These are phyloP conservation scores for Colletotrichum caudatum DNA, from an alignment of 2,329 filamentous ascomycete genomes.

Conservation along the genomic window DNA sequence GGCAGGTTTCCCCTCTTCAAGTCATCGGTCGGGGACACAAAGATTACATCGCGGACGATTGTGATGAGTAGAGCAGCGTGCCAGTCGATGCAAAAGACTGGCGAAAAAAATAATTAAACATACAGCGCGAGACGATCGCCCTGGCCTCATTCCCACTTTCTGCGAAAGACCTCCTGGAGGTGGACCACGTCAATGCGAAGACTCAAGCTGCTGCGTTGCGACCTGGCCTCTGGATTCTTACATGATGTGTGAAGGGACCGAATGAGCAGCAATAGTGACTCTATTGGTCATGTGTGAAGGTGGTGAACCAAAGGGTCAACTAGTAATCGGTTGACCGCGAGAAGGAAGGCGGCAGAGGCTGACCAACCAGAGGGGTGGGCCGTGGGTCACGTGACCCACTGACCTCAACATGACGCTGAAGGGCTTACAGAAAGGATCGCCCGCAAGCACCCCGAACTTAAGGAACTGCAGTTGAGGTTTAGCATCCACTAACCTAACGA, in stretches of 20 bases:
- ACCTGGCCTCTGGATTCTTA: not conserved
- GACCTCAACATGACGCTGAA: not conserved
- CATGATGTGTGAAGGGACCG: too few relatives aligned
- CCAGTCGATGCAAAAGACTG: too few relatives aligned
- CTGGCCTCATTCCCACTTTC: not conserved
- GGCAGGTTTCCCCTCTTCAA: not conserved
- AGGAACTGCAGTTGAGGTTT: not conserved
- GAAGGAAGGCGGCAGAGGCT: too few relatives aligned
- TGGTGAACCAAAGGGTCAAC: too few relatives aligned
- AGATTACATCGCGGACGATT: not conserved
- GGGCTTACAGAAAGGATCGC: not conserved
- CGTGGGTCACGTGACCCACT: too few relatives aligned
- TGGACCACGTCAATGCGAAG: not conserved
- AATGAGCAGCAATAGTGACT: too few relatives aligned
- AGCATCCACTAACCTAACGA: not conserved
- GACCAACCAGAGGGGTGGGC: too few relatives aligned
- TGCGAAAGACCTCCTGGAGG: not conserved
- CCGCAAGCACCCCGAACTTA: not conserved
- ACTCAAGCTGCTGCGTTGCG: not conserved
- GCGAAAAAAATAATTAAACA: too few relatives aligned
- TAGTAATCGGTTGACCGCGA: too few relatives aligned
- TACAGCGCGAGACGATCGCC: not conserved
- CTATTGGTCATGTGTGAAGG: too few relatives aligned
- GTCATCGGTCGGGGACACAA: not conserved
- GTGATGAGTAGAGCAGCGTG: not conserved